These are phyloP conservation scores for Paramyrothecium roridum DNA, from an alignment of 2,329 filamentous ascomycete genomes.

Conservation along the genomic window DNA sequence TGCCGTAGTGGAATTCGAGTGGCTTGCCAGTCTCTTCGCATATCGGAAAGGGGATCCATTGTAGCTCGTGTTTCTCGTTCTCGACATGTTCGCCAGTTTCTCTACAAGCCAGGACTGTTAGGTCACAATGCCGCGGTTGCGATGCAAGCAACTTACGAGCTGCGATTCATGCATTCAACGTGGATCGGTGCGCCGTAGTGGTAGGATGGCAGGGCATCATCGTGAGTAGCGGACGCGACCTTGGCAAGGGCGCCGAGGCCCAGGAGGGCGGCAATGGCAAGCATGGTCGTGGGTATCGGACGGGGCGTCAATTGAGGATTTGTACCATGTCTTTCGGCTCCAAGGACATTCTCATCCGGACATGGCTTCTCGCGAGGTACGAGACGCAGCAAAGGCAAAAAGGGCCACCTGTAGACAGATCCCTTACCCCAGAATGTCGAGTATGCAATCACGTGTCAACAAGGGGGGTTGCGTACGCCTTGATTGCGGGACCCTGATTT, in stretches of 20 bases:
- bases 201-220: constrained; percentile 55
- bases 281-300: constrained; percentile 1
- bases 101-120: constrained; percentile 37
- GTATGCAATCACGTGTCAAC: background rate
- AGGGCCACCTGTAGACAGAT: no score
- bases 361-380: background rate
- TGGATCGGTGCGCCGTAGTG: constrained; percentile 65
- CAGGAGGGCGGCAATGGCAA: background rate
- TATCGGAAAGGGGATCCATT: constrained; percentile 87
- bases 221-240: constrained; percentile 24
- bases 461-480: background rate
- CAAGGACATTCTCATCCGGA: constrained; percentile 5
- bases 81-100: constrained; percentile 90
- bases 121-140: background rate
- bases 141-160: constrained; percentile 52
- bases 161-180: constrained; percentile 72
- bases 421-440: no score
- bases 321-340: constrained; percentile 3
- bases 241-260: constrained; percentile 19
- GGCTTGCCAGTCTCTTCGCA: constrained; percentile 86
- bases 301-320: background rate
- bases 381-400: no score
- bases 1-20: constrained; percentile 82
- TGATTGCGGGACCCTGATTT: background rate
- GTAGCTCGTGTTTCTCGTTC: constrained; percentile 73